phyloP scores from a whole-genome alignment of 805 yeast genomes.

The Diddensiella transvaalensis region DNA sequence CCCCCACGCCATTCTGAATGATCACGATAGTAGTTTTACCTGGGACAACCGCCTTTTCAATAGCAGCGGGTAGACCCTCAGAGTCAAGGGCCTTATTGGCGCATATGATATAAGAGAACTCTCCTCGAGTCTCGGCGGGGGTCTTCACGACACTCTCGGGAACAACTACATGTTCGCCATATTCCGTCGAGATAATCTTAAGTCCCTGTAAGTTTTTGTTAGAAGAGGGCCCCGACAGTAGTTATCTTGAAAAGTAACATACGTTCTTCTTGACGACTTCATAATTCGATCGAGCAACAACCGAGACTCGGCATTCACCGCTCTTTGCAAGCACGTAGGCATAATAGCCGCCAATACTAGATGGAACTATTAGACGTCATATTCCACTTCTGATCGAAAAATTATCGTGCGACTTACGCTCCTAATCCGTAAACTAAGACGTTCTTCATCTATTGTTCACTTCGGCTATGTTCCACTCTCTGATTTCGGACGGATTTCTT shows the following conservation, averaged over 20 bases:
- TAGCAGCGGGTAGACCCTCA: conserved; percentile 33
- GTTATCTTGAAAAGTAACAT: conserved; percentile 4
- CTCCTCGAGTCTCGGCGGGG: conserved; percentile 3
- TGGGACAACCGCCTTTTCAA: conserved; percentile 13
- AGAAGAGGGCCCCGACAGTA: not conserved
- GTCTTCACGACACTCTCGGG: conserved; percentile 13
- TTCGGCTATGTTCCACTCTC: not conserved
- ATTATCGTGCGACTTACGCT: conserved; percentile 17
- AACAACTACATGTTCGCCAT: conserved; percentile 10
- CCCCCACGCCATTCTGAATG: conserved; percentile 22
- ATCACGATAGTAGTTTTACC: conserved; percentile 17
- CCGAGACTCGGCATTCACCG: conserved; percentile 10
- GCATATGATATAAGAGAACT: conserved; percentile 16
- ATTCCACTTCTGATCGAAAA: no score
- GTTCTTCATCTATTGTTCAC: not conserved
- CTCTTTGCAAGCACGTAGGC: conserved; percentile 12
- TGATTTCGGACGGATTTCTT: not conserved
- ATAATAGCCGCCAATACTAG: conserved; percentile 18
- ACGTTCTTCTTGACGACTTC: conserved; percentile 14
- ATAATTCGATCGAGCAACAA: conserved; percentile 20
- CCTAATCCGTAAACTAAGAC: conserved; percentile 14
- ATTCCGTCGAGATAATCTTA: conserved; percentile 7
- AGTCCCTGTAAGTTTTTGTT: conserved; percentile 17
- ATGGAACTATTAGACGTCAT: no score
- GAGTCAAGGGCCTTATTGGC: conserved; percentile 21